phyloP scores from a whole-genome alignment of 306 rosid species.

The Boehmeria nivea region DNA sequence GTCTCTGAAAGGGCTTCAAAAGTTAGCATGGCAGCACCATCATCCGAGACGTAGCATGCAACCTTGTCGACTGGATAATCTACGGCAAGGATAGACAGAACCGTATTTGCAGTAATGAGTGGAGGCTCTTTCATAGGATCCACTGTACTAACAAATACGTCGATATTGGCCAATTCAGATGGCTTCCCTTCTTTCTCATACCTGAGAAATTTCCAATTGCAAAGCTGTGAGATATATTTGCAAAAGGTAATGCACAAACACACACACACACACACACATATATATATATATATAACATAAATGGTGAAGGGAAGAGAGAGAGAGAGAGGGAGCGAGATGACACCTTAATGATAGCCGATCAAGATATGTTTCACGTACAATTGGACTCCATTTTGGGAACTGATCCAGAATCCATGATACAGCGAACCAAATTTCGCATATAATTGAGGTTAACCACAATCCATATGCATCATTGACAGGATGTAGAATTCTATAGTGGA shows the following conservation, averaged over 20 bases:
- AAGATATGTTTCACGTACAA: constrained; percentile 82
- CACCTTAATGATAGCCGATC: constrained; percentile 85
- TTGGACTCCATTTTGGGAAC: constrained; percentile 86
- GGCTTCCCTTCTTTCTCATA: constrained; percentile 90
- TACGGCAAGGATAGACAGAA: constrained; percentile 81
- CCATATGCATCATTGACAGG: constrained; percentile 75
- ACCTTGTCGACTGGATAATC: constrained; percentile 90
- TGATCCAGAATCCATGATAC: constrained; percentile 90
- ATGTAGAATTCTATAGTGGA: constrained; percentile 84
- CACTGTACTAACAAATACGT: constrained; percentile 85
- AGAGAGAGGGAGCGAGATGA: background rate
- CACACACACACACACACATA: background rate
- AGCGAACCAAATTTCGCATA: constrained; percentile 96
- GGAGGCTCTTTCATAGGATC: constrained; percentile 97
- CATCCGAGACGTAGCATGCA: constrained; percentile 89
- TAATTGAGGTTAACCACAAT: constrained; percentile 82
- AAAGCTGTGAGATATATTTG: constrained; percentile 1
- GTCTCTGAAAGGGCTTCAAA: constrained; percentile 94
- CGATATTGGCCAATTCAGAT: constrained; percentile 66
- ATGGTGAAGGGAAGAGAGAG: background rate
- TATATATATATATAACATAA: too few species aligned
- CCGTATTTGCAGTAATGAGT: constrained; percentile 89
- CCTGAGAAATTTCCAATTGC: constrained; percentile 28
- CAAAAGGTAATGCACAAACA: constrained; percentile 3
- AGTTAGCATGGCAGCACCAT: constrained; percentile 96